These are phyloP conservation scores for Pilatotrama ljubarskyi DNA, from an alignment of 768 basidiomycete species.

Conservation along the genomic window DNA sequence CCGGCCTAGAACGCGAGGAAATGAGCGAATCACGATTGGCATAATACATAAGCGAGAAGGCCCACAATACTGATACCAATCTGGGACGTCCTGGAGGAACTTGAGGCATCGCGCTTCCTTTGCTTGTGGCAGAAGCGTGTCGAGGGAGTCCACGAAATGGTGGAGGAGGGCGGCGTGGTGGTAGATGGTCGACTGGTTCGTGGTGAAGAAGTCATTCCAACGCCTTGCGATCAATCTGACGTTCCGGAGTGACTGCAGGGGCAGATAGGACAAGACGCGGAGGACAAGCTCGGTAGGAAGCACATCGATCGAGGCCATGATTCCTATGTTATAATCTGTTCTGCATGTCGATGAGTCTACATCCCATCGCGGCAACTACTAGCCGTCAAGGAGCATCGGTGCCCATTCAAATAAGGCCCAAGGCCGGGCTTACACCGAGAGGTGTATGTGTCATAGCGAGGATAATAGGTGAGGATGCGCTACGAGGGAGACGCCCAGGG, in stretches of 20 bases:
- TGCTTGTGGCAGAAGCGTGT: conserved; percentile 34
- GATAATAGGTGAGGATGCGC: no score
- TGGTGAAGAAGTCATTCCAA: conserved; percentile 48
- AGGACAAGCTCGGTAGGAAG: conserved; percentile 64
- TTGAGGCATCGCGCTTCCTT: conserved; percentile 34
- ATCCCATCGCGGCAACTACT: neutral
- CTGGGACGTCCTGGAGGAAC: conserved; percentile 38
- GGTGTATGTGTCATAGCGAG: no score
- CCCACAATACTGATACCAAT: conserved; percentile 69
- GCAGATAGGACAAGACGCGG: conserved; percentile 49
- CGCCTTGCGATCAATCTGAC: conserved; percentile 41
- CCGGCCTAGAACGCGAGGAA: conserved; percentile 38
- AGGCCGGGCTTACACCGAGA: no score
- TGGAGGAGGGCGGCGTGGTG: conserved; percentile 56
- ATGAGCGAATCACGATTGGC: neutral
- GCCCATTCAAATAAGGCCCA: no score
- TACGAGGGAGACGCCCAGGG: no score
- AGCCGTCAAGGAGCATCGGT: no score
- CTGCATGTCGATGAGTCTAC: neutral
- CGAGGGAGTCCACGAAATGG: conserved; percentile 39
- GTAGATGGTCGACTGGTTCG: conserved; percentile 55
- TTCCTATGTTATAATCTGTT: conserved; percentile 31
- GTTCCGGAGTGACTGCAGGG: conserved; percentile 42
- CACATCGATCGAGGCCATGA: conserved; percentile 37
- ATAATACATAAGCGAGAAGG: conserved; percentile 8